These are phyloP conservation scores for Globisporangium orthogonon DNA, from an alignment of 352 stramenopile species.

Conservation along the genomic window DNA sequence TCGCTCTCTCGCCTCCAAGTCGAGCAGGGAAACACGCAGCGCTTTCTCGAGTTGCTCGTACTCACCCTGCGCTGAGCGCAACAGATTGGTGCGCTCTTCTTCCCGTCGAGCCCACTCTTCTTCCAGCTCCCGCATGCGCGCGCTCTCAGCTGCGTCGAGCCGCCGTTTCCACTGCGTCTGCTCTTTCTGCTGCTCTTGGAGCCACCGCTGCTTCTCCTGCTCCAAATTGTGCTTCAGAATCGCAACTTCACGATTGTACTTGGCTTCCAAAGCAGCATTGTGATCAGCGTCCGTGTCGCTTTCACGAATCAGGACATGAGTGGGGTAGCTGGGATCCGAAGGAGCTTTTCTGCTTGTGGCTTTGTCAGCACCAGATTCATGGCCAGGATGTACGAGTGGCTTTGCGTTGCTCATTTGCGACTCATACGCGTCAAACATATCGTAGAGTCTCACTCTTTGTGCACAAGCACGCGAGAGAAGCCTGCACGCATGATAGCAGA, in stretches of 20 bases:
- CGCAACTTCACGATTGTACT: conserved; percentile 12
- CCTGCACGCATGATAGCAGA: background rate
- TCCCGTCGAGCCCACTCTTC: conserved; percentile 73
- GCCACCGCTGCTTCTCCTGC: conserved; percentile 29
- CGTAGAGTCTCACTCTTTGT: conserved; percentile 4
- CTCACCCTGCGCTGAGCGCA: conserved; percentile 48
- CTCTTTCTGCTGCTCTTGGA: conserved; percentile 39
- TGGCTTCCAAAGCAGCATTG: background rate
- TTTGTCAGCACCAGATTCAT: background rate
- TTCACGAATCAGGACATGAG: background rate
- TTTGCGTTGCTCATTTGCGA: background rate
- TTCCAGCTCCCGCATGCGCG: conserved; percentile 69
- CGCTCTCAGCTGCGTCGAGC: conserved; percentile 47
- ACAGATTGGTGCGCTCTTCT: conserved; percentile 54
- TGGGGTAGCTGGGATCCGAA: background rate
- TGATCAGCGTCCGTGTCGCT: background rate
- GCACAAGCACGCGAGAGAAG: background rate
- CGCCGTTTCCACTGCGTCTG: conserved; percentile 51
- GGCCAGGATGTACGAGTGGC: background rate
- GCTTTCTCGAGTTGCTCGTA: conserved; percentile 66
- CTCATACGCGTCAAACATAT: background rate
- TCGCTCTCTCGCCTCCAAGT: conserved; percentile 57
- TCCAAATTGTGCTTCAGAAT: conserved; percentile 27
- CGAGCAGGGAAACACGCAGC: conserved; percentile 41
- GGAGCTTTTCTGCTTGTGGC: background rate